A percentile compares a stretch with the other conserved stretches of the same genome.
phyloP scores from a whole-genome alignment of 1,284 basidiomycete species.

The Pascua sp. region DNA sequence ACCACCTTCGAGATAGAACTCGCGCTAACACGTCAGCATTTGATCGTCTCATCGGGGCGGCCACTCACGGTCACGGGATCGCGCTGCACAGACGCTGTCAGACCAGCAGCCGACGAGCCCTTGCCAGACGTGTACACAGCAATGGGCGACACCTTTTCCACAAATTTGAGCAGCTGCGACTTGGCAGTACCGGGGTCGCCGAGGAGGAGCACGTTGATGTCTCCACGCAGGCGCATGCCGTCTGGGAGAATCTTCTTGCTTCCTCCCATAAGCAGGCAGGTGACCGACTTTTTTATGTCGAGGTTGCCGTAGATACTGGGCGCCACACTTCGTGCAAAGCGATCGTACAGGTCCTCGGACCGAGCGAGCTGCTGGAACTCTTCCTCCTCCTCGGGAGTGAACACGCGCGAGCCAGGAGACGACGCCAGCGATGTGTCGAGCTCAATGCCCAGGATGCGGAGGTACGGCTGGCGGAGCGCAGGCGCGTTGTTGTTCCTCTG shows the following conservation, averaged over 20 bases:
- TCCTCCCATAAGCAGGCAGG: slow-evolving; percentile 91
- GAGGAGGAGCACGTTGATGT: slow-evolving; percentile 94
- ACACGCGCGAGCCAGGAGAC: slow-evolving; percentile 64
- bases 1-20: slow-evolving; percentile 98
- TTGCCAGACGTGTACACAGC: slow-evolving; percentile 98
- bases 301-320: slow-evolving; percentile 94
- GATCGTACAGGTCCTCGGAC: slow-evolving; percentile 86
- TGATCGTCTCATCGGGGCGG: too few relatives aligned
- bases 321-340: slow-evolving; percentile 89
- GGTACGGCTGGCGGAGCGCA: slow-evolving; percentile 89
- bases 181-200: slow-evolving; percentile 99
- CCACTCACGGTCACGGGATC: slow-evolving; percentile 76
- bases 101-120: slow-evolving; percentile 93
- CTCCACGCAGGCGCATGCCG: slow-evolving; percentile 93
- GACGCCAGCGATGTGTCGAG: slow-evolving; percentile 63
- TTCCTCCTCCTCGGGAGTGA: slow-evolving; percentile 94
- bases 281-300: slow-evolving; percentile 98
- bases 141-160: slow-evolving; percentile 96
- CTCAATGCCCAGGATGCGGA: slow-evolving; percentile 89
- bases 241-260: slow-evolving; percentile 98
- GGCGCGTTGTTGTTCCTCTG: slow-evolving; percentile 71
- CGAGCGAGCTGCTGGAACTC: slow-evolving; percentile 85
- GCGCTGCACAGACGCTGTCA: slow-evolving; percentile 95
- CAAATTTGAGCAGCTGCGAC: slow-evolving; percentile 95
- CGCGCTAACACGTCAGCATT: slow-evolving; percentile 59